Evolutionary conservation across 1,284 basidiomycete species (phyloP).

Genomic region (Porodaedalea pini): DNA sequence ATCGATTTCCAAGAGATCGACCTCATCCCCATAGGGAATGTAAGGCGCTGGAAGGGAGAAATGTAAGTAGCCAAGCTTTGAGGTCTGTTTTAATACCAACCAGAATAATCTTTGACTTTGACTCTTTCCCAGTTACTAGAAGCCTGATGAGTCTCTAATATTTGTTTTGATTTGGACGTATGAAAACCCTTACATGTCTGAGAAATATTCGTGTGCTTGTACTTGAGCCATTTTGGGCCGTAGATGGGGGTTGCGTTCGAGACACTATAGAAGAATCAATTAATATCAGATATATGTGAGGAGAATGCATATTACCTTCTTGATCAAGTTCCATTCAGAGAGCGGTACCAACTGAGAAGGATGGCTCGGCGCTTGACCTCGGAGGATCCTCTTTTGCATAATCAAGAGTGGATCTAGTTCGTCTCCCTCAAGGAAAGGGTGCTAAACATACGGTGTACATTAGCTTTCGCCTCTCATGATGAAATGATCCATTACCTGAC

Average conservation of each 20-base stretch:
- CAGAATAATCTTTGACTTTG: slow-evolving; percentile 10
- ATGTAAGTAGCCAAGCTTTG: neutral
- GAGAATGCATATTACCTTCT: slow-evolving; percentile 34
- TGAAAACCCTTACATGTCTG: slow-evolving; percentile 8
- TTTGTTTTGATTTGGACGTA: neutral
- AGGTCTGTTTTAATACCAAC: neutral
- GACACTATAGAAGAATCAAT: slow-evolving; percentile 35
- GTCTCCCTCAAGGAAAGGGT: slow-evolving; percentile 32
- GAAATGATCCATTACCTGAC: slow-evolving; percentile 37
- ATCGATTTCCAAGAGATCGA: slow-evolving; percentile 12
- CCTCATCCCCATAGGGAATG: slow-evolving; percentile 14
- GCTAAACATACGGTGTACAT: slow-evolving; percentile 29
- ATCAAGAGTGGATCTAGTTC: slow-evolving; percentile 24
- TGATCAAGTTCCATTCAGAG: slow-evolving; percentile 38
- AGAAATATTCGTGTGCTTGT: slow-evolving; percentile 34
- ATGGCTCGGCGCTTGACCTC: slow-evolving; percentile 27
- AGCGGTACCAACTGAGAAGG: slow-evolving; percentile 32
- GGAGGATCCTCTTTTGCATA: slow-evolving; percentile 28
- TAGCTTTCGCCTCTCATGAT: no score
- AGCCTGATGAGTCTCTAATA: neutral
- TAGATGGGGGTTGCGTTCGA: slow-evolving; percentile 51
- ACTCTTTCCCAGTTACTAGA: slow-evolving; percentile 16
- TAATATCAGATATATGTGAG: neutral
- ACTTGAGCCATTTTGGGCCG: slow-evolving; percentile 39
- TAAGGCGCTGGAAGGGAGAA: slow-evolving; percentile 8